A percentile compares a stretch with the other conserved stretches of the same genome.
Conservation (phyloP, 2,329 filamentous ascomycete species). For the Leptographium wingfieldii region DNA sequence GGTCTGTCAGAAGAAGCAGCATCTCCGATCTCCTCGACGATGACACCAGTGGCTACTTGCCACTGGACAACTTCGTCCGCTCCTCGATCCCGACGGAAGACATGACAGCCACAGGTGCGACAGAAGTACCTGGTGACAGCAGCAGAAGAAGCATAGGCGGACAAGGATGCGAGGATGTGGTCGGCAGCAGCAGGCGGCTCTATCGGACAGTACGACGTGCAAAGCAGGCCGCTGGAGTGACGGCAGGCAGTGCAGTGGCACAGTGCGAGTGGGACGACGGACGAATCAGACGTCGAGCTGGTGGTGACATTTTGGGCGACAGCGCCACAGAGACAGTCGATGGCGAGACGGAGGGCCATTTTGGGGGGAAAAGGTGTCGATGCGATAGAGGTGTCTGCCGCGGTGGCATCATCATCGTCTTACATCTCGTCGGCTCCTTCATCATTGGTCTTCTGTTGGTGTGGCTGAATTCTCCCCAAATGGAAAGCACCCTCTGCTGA, state of each 20-base stretch:
- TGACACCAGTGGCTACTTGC: slow-evolving; percentile 26
- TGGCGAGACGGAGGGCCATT: neutral
- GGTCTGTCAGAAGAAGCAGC: neutral
- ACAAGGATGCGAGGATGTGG: slow-evolving; percentile 8
- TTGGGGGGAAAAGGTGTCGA: neutral
- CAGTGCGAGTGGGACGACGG: slow-evolving; percentile 8
- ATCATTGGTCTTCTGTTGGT: neutral
- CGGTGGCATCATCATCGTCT: neutral
- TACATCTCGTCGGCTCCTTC: neutral
- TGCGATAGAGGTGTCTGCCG: neutral
- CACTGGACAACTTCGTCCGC: slow-evolving; percentile 11
- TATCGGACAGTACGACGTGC: slow-evolving; percentile 24
- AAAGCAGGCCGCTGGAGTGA: slow-evolving; percentile 23
- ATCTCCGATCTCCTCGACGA: slow-evolving; percentile 10
- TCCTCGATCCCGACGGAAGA: slow-evolving; percentile 18
- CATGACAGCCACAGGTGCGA: slow-evolving; percentile 26
- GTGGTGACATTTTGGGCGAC: slow-evolving; percentile 4
- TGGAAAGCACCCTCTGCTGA: neutral
- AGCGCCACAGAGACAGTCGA: slow-evolving; percentile 15
- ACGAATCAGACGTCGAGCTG: neutral
- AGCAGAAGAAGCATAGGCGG: slow-evolving; percentile 6
- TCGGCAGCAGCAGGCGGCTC: slow-evolving; percentile 2
- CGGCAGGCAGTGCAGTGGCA: slow-evolving; percentile 19
- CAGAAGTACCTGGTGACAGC: slow-evolving; percentile 24
- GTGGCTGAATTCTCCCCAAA: neutral